A percentile compares a stretch with the other conserved stretches of the same genome.
These are phyloP conservation scores for Blastobotrys apis DNA, from an alignment of 1,139 yeast species.

Conservation along the genomic window DNA sequence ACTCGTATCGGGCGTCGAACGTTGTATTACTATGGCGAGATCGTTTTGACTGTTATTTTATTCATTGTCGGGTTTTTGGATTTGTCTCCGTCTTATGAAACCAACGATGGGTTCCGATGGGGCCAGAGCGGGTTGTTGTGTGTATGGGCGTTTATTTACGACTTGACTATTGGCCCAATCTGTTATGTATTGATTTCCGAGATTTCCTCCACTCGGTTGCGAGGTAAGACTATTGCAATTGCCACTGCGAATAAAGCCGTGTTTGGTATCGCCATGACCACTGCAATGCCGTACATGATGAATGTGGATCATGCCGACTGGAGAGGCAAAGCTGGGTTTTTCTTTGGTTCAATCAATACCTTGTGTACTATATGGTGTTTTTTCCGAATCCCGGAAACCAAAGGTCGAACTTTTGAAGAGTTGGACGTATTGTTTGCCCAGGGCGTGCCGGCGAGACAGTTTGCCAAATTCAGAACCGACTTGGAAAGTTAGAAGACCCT, in stretches of 20 bases:
- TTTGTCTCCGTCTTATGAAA: slow-evolving; percentile 9
- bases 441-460: slow-evolving; percentile 18
- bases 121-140: slow-evolving; percentile 12
- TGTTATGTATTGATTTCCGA: slow-evolving; percentile 54
- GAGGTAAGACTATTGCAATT: slow-evolving; percentile 51
- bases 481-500: too few species aligned
- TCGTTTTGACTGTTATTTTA: slow-evolving; percentile 37
- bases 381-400: slow-evolving; percentile 57
- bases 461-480: slow-evolving; percentile 6
- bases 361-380: slow-evolving; percentile 41
- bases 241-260: slow-evolving; percentile 48
- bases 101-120: slow-evolving; percentile 14
- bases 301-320: slow-evolving; percentile 53
- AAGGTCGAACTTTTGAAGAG: slow-evolving; percentile 54
- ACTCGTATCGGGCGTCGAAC: slow-evolving; percentile 46
- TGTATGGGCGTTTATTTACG: slow-evolving; percentile 38
- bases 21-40: slow-evolving; percentile 44
- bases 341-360: slow-evolving; percentile 49
- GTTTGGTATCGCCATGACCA: slow-evolving; percentile 41
- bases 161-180: slow-evolving; percentile 53
- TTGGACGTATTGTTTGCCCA: slow-evolving; percentile 39
- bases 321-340: slow-evolving; percentile 56
- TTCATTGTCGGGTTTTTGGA: slow-evolving; percentile 28
- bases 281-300: slow-evolving; percentile 51
- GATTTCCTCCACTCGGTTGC: slow-evolving; percentile 49